Evolutionary conservation across 495 filamentous ascomycete genomes (phyloP).

Genomic region (Penicillium turbatum): DNA sequence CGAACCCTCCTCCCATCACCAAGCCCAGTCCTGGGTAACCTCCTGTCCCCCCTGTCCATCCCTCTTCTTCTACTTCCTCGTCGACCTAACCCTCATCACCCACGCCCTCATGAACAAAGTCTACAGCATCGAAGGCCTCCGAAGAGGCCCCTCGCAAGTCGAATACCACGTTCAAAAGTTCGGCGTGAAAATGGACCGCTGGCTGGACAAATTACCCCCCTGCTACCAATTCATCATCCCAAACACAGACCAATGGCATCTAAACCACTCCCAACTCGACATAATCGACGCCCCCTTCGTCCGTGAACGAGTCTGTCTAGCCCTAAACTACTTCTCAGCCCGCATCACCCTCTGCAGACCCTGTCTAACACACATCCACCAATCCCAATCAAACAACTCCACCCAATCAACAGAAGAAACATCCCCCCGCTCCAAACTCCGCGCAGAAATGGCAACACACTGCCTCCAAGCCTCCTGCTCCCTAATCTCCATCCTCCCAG

Average conservation of each 20-base stretch:
- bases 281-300: constrained; percentile 12
- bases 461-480: constrained; percentile 55
- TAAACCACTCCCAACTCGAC: constrained; percentile 14
- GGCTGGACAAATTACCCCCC: constrained; percentile 46
- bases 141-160: constrained; percentile 45
- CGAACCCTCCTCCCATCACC: constrained; percentile 14
- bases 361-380: constrained; percentile 39
- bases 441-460: constrained; percentile 44
- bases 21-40: constrained; percentile 18
- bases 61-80: constrained; percentile 44
- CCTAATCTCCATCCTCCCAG: constrained; percentile 49
- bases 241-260: constrained; percentile 16
- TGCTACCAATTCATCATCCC: constrained; percentile 43
- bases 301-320: constrained; percentile 37
- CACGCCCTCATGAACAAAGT: constrained; percentile 49
- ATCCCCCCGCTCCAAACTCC: constrained; percentile 38
- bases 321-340: constrained; percentile 53
- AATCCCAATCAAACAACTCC: not conserved
- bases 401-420: constrained; percentile 20
- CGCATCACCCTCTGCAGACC: constrained; percentile 56
- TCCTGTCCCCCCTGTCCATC: constrained; percentile 31
- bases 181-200: constrained; percentile 43
- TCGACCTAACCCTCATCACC: constrained; percentile 47
- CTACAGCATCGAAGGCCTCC: constrained; percentile 52
- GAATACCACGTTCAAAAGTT: constrained; percentile 49